Evolutionary conservation across 2,329 filamentous ascomycete genomes (phyloP).

Genomic region (Arthroderma sp.): DNA sequence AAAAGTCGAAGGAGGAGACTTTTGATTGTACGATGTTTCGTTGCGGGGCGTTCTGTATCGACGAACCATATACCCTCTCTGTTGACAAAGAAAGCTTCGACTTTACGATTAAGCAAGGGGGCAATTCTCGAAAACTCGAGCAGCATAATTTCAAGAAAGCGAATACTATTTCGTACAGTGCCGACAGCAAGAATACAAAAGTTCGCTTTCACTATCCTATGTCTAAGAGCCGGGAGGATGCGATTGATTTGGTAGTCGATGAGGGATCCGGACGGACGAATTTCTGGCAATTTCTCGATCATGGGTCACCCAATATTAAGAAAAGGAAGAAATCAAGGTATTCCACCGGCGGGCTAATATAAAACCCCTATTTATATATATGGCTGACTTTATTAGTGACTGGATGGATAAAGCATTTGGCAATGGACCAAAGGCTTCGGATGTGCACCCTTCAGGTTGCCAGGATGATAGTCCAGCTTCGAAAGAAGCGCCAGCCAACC

Average conservation of each 20-base stretch:
- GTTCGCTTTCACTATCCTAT: conserved; percentile 17
- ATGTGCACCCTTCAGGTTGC: conserved; percentile 5
- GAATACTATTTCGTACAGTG: conserved; percentile 11
- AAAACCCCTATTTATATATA: too few relatives aligned
- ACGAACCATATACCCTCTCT: conserved; percentile 1
- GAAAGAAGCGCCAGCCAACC: background rate
- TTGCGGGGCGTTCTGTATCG: background rate
- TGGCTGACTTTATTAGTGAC: conserved; percentile 11
- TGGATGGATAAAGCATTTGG: conserved; percentile 20
- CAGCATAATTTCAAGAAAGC: conserved; percentile 14
- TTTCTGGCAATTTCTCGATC: conserved; percentile 2
- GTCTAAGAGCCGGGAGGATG: conserved; percentile 33
- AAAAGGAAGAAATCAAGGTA: conserved; percentile 3
- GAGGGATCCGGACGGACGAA: conserved; percentile 1
- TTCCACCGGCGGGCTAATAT: background rate
- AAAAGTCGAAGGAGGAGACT: background rate
- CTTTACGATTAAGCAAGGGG: background rate
- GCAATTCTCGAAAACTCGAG: background rate
- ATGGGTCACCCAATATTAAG: conserved; percentile 1
- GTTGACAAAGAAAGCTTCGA: background rate
- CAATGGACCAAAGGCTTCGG: background rate
- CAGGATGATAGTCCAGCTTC: conserved; percentile 18
- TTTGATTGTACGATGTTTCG: conserved; percentile 5
- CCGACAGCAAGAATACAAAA: conserved; percentile 15
- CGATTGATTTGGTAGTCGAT: conserved; percentile 37